phyloP scores from a whole-genome alignment of 441 rosid species.

The Gossypium davidsonii region DNA sequence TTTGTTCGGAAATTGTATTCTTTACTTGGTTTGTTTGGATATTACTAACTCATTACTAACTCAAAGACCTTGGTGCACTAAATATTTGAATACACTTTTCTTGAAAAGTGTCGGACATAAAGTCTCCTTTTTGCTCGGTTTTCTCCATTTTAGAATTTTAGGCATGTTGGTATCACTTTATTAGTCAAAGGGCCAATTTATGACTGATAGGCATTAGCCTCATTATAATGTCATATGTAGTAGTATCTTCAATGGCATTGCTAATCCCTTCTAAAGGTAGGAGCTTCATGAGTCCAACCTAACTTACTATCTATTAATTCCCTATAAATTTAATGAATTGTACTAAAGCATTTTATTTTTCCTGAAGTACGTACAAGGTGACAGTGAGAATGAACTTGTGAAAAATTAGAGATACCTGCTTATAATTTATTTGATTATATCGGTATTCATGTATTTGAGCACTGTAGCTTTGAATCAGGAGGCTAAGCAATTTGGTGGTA shows the following conservation, averaged over 20 bases:
- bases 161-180: not conserved
- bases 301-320: not conserved
- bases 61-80: not conserved
- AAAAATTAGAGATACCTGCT: not conserved
- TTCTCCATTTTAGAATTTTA: not conserved
- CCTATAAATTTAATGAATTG: not conserved
- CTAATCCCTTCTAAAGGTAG: not conserved
- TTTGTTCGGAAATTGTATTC: not conserved
- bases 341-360: not conserved
- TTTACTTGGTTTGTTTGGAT: constrained; percentile 6
- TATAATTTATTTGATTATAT: not conserved
- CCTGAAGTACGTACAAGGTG: not conserved
- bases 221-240: not conserved
- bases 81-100: not conserved
- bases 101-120: not conserved
- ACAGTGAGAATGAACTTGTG: not conserved
- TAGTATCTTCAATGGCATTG: not conserved
- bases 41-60: not conserved
- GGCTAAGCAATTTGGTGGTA: not conserved
- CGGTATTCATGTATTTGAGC: not conserved
- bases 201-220: too few species aligned
- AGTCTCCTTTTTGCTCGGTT: not conserved
- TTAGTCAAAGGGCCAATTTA: not conserved
- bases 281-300: not conserved
- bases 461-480: not conserved